Conservation (phyloP, 2,329 filamentous ascomycete species). For the Geosmithia morbida region DNA sequence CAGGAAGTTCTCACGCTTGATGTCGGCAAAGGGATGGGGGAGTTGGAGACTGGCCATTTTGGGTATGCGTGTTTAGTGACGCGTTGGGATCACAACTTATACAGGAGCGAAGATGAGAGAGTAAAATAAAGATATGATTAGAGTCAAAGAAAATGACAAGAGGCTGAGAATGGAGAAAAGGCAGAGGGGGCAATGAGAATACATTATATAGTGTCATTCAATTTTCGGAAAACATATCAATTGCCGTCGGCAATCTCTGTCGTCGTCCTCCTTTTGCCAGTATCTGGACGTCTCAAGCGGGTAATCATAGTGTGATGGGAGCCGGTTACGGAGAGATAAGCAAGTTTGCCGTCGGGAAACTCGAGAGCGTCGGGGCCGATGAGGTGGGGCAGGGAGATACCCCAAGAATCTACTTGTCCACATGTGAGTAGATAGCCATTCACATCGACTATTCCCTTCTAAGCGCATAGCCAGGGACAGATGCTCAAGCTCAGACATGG, state of each 20-base stretch:
- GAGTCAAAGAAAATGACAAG: too few relatives aligned
- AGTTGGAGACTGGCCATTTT: slow-evolving; percentile 24
- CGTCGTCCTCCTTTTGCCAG: too few relatives aligned
- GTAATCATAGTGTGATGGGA: not conserved
- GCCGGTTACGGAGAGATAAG: not conserved
- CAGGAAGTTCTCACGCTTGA: slow-evolving; percentile 45
- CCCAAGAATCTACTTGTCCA: not conserved
- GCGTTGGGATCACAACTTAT: too few relatives aligned
- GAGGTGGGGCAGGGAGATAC: not conserved
- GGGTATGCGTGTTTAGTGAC: not conserved
- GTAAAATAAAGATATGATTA: too few relatives aligned
- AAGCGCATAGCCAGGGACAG: too few relatives aligned
- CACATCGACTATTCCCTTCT: not conserved
- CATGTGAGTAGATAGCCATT: not conserved
- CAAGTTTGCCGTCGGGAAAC: not conserved
- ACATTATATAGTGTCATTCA: too few relatives aligned
- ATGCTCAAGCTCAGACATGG: not conserved
- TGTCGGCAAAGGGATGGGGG: slow-evolving; percentile 46
- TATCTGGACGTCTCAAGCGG: not conserved
- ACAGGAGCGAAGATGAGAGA: too few relatives aligned
- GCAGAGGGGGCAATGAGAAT: too few relatives aligned
- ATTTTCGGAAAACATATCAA: too few relatives aligned
- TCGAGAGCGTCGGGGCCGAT: not conserved
- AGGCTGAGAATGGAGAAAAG: too few relatives aligned
- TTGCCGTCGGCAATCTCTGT: not conserved